phyloP scores from a whole-genome alignment of 495 filamentous ascomycete species.

The Halenospora varia region DNA sequence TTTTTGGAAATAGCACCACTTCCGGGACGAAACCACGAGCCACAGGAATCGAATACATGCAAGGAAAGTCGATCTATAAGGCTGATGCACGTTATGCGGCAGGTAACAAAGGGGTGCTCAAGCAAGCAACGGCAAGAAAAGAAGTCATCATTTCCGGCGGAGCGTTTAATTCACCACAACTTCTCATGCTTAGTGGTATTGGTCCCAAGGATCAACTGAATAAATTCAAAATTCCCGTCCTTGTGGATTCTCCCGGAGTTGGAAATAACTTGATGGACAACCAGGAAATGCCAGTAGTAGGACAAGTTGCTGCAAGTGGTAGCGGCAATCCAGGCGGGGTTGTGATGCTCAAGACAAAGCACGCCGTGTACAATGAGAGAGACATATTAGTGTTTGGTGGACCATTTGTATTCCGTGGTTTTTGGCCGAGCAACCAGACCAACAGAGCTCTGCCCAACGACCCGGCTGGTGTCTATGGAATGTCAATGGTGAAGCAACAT shows the following conservation, averaged over 20 bases:
- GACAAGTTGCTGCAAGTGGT: constrained; percentile 30
- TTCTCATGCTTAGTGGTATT: constrained; percentile 62
- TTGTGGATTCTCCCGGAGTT: constrained; percentile 54
- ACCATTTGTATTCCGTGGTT: constrained; percentile 49
- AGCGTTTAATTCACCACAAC: constrained; percentile 55
- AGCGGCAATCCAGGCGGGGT: constrained; percentile 42
- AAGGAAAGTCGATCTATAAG: constrained; percentile 54
- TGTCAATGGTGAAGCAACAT: constrained; percentile 42
- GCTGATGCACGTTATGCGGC: constrained; percentile 43
- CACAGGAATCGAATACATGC: constrained; percentile 58
- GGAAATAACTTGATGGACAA: constrained; percentile 65
- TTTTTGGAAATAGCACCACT: constrained; percentile 30
- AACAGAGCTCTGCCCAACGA: constrained; percentile 19
- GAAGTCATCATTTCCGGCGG: constrained; percentile 65
- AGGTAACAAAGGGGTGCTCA: constrained; percentile 40
- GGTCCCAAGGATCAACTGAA: constrained; percentile 49
- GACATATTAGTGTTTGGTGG: constrained; percentile 53
- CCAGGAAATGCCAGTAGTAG: constrained; percentile 50
- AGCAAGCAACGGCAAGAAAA: constrained; percentile 48
- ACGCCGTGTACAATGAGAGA: constrained; percentile 32
- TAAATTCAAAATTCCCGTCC: constrained; percentile 42
- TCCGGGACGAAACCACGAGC: constrained; percentile 41
- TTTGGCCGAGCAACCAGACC: constrained; percentile 42
- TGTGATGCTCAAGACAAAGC: constrained; percentile 35
- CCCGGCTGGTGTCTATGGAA: neutral